phyloP scores from a whole-genome alignment of 768 basidiomycete species.

The Boletus subparvulus region DNA sequence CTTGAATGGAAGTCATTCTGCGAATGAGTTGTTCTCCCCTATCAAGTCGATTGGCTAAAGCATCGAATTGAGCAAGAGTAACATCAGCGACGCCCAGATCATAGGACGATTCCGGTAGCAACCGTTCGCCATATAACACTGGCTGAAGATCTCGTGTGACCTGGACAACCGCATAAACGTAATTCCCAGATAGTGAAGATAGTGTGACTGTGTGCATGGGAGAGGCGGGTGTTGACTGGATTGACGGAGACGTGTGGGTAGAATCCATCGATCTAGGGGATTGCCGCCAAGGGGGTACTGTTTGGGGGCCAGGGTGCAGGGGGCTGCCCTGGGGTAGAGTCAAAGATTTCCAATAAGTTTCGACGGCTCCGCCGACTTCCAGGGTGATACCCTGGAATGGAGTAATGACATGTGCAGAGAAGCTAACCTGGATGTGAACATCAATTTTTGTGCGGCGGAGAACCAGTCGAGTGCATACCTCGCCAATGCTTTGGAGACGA shows the following conservation, averaged over 20 bases:
- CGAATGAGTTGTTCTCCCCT: constrained; percentile 40
- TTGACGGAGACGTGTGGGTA: constrained; percentile 70
- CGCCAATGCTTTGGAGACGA: constrained; percentile 90
- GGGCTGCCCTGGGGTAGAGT: constrained; percentile 30
- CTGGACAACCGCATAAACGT: constrained; percentile 83
- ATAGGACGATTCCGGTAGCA: constrained; percentile 67
- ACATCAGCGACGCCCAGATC: constrained; percentile 84
- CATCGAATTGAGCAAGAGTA: constrained; percentile 76
- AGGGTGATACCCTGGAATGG: constrained; percentile 91
- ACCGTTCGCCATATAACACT: constrained; percentile 76
- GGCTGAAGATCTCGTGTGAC: constrained; percentile 92
- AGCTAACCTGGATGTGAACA: constrained; percentile 60
- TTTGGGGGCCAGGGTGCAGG: constrained; percentile 35
- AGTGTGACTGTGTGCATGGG: constrained; percentile 68
- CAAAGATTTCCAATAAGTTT: constrained; percentile 97
- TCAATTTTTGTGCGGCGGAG: constrained; percentile 1
- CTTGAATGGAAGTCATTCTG: constrained; percentile 30
- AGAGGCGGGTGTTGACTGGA: constrained; percentile 48
- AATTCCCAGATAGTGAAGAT: constrained; percentile 88
- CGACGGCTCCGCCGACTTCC: constrained; percentile 91
- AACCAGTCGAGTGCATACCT: constrained; percentile 47
- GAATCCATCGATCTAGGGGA: constrained; percentile 45
- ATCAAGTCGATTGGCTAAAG: constrained; percentile 54
- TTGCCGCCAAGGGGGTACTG: constrained; percentile 36
- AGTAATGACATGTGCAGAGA: constrained; percentile 82